Evolutionary conservation across 2,329 filamentous ascomycete genomes (phyloP).

Genomic region (Hymenoscyphus infarciens): DNA sequence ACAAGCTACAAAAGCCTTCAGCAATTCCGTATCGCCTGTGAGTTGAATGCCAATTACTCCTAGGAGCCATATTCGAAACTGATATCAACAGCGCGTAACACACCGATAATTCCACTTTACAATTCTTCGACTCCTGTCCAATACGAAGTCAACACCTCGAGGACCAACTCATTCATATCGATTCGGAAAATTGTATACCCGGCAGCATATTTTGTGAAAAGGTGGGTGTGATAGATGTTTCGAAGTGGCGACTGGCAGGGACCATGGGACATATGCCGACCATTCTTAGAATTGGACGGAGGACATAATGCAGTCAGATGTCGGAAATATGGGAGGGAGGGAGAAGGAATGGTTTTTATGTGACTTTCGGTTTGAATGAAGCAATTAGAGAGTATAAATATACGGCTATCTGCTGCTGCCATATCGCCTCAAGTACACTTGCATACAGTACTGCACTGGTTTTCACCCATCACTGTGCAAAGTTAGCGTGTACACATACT

Average conservation of each 20-base stretch:
- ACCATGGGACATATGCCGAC: background rate
- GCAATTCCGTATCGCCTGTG: slow-evolving; percentile 15
- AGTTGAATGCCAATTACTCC: slow-evolving; percentile 2
- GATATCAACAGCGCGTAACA: background rate
- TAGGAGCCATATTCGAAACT: background rate
- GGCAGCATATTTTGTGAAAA: background rate
- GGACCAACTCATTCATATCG: background rate
- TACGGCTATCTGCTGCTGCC: too few species aligned
- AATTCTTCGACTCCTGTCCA: background rate
- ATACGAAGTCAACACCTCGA: background rate
- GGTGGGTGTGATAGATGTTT: background rate
- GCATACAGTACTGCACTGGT: too few species aligned
- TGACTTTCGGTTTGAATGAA: too few species aligned
- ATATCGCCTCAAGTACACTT: too few species aligned
- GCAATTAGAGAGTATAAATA: too few species aligned
- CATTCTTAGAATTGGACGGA: too few species aligned
- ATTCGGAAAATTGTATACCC: background rate
- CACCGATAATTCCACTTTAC: background rate
- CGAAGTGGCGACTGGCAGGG: background rate
- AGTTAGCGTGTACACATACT: too few species aligned
- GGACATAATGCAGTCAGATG: too few species aligned
- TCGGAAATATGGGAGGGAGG: too few species aligned
- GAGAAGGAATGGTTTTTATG: too few species aligned
- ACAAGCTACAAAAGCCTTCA: slow-evolving; percentile 20
- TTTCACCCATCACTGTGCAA: too few species aligned